Evolutionary conservation across 2,329 filamentous ascomycete species (phyloP), one percentile per base, ranked within the genome.

Genomic region (Chaetomium strumarium): DNA sequence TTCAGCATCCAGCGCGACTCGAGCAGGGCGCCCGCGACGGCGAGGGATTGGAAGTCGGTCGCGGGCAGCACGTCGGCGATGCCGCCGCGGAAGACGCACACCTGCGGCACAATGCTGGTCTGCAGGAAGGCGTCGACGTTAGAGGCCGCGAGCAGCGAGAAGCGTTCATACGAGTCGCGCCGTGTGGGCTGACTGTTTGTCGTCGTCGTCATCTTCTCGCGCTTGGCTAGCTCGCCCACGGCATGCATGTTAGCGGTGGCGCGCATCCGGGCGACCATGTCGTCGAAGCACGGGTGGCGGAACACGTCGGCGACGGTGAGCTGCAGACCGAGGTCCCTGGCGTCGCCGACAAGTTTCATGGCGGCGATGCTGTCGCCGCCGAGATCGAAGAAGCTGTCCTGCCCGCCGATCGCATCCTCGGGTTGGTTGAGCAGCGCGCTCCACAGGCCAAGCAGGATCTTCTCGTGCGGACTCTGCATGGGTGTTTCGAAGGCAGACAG

Each of bases 261-360:
- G 19, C 44, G 44, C 5, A 55, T 39, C 2, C 43, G 31, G 0
- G 52, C 47, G 5, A 37, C 49, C 56, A 62, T 59, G n/a, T 30
- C 55, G 17, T 55, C 53, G 24, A 62, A 55, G 20, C 33, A 24
- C 2, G 61, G 61, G 20, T 59, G 36, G 3, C 58, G 57, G 55
- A 64, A 64, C 5, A 64, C 56, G 17, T 63, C 58, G 5, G 61
- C 60, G 2, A 63, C 60, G 10, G 50, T 59, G 16, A 64, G 42
- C 3, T 49, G 41, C 5, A 64, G 38, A 2, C 62, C 60, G 2
- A 51, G 42, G 30, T 59, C 56, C n/a, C 62, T 57, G 16, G 61
- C 60, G n/a, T 59, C 67, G 20, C 75, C 71, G 0, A 78, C 76
- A 3, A 79, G 59, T 42, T 72, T 75, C 65, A 72, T 74, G 5